These are phyloP conservation scores for Fraxinus paxiana DNA, from an alignment of 305 asterid species.

Conservation along the genomic window DNA sequence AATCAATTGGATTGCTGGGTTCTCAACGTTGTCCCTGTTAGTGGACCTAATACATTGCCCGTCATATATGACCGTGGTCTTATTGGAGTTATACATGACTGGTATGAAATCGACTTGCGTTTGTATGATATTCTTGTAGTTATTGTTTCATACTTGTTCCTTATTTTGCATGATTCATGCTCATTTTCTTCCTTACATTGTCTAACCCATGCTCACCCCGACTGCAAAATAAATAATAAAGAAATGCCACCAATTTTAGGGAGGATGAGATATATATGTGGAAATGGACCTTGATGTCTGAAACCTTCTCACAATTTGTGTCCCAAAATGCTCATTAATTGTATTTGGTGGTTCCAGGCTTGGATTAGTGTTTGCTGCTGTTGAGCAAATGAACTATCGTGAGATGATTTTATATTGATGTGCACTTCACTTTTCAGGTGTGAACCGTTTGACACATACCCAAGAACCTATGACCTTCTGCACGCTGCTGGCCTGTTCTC, in stretches of 20 bases:
- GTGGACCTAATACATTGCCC: constrained; percentile 87
- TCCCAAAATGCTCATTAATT: background rate
- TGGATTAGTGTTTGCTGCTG: background rate
- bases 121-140: background rate
- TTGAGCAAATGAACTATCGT: background rate
- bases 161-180: background rate
- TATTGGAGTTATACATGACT: constrained; percentile 85
- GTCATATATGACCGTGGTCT: constrained; percentile 93
- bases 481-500: constrained; percentile 85
- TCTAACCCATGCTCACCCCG: background rate
- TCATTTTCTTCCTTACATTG: background rate
- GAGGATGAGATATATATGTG: background rate
- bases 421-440: constrained; percentile 52
- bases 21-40: constrained; percentile 80
- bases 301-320: background rate
- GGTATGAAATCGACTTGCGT: constrained; percentile 42
- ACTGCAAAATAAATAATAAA: background rate
- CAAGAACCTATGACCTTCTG: constrained; percentile 81
- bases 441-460: constrained; percentile 85
- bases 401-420: background rate
- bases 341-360: background rate
- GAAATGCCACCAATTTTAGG: background rate
- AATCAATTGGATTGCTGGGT: constrained; percentile 76
- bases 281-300: background rate
- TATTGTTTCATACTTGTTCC: background rate